Base-by-base conservation (phyloP, 371 early-diverging fungal species). In the Mucor piriformis region DNA sequence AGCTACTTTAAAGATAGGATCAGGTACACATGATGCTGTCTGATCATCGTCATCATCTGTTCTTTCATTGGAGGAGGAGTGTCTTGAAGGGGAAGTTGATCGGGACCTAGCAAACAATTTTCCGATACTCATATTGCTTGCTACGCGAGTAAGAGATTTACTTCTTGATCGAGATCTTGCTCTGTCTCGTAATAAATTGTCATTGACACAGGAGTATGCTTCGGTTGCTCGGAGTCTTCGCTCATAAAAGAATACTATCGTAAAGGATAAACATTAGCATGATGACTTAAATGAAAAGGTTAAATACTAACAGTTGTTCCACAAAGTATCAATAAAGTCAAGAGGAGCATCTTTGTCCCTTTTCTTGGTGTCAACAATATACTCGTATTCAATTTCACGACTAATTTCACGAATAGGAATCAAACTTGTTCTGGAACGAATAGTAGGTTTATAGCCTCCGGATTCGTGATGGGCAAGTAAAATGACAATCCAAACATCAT, bases 141-240 rank as follows among this genome's bases (percentile, higher is more conserved):
- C 59, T 3, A 74, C 66, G 52, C 73, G 64, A 21, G 79, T 70
- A 0, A 77, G 43, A 1, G 81, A 76, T 37, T 76, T 67, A 3
- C 78, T 74, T 46, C 79, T 66, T 0, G 83, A 82, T 1, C 72
- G 67, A 6, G 74, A 65, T 32, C 73, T 72, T 4, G 79, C 68
- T 47, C 74, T 67, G 11, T 50, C 57, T 10, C 72, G 66, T n/a
- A 63, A 48, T 24, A 63, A 51, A n/a, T 40, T 59, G 38, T 73
- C 73, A 53, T 72, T 64, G 0, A 61, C 46, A 16, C 57, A 27
- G n/a, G 65, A 63, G 37, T 58, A 78, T 0, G 57, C 63, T 3
- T 67, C 59, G 1, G 69, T 63, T 12, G 64, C 52, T 38, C 78
- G 47, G 5, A 78, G 34, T 24, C 66, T 58, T 27, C 75, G 48